Evolutionary conservation across 345 rosid genomes (phyloP).

Genomic region (Geranium rotundifolium): DNA sequence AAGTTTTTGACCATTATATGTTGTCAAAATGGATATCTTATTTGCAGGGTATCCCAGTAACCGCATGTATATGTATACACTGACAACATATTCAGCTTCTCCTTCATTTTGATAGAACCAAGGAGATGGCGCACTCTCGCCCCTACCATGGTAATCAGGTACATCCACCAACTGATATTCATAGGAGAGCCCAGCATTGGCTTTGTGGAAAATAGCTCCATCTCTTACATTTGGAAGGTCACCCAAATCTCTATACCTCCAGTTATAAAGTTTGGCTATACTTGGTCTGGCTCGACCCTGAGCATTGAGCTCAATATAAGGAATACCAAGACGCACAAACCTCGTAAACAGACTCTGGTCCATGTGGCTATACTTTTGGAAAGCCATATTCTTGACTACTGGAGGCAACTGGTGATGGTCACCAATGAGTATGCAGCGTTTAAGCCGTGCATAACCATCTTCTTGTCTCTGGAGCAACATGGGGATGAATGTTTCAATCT

Average conservation of each 20-base stretch:
- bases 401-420: constrained; percentile 99
- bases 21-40: constrained; percentile 92
- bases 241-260: constrained; percentile 96
- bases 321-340: constrained; percentile 95
- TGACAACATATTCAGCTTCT: constrained; percentile 92
- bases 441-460: constrained; percentile 94
- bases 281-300: constrained; percentile 99
- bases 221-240: constrained; percentile 82
- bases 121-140: constrained; percentile 93
- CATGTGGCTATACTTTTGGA: constrained; percentile 99
- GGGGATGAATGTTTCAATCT: constrained; percentile 97
- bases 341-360: constrained; percentile 98
- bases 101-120: constrained; percentile 99
- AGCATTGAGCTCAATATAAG: constrained; percentile 97
- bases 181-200: constrained; percentile 87
- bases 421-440: constrained; percentile 94
- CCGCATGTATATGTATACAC: constrained; percentile 95
- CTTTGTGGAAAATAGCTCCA: constrained; percentile 51
- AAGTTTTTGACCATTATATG: constrained; percentile 97
- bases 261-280: constrained; percentile 85
- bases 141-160: constrained; percentile 81
- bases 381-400: constrained; percentile 99
- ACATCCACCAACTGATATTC: constrained; percentile 90
- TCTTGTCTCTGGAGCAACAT: constrained; percentile 99
- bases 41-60: constrained; percentile 88